Conservation (phyloP, 2,329 filamentous ascomycete genomes). For the Dothiorella sarmentorum region DNA sequence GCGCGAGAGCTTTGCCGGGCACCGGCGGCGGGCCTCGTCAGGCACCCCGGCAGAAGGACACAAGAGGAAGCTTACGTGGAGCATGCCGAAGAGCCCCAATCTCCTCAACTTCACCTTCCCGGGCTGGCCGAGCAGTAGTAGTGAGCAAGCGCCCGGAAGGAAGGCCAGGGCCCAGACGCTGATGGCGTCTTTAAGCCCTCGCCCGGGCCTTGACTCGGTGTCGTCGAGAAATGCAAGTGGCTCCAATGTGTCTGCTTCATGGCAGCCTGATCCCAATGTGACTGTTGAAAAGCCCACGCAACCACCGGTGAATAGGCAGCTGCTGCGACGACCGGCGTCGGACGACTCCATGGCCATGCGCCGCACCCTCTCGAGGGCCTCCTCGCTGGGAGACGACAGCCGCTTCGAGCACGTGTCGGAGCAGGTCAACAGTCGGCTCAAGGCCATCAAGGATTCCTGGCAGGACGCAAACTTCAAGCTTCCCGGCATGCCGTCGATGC, state of each 20-base stretch:
- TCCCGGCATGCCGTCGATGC: conserved; percentile 47
- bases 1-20: conserved; percentile 37
- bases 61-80: conserved; percentile 37
- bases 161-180: not conserved
- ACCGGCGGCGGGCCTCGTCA: conserved; percentile 39
- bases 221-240: not conserved
- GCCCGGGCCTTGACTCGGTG: not conserved
- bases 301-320: conserved; percentile 20
- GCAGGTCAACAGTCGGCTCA: conserved; percentile 83
- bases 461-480: conserved; percentile 76
- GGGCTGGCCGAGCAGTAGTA: conserved; percentile 26
- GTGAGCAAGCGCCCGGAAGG: not conserved
- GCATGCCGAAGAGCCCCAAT: conserved; percentile 36
- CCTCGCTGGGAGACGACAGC: conserved; percentile 79
- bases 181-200: not conserved
- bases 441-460: conserved; percentile 84
- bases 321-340: conserved; percentile 62
- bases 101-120: conserved; percentile 37
- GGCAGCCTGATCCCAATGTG: conserved; percentile 12
- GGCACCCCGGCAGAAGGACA: conserved; percentile 33
- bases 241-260: not conserved
- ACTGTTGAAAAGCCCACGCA: not conserved
- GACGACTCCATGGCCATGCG: conserved; percentile 74
- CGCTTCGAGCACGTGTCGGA: conserved; percentile 76
- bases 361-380: conserved; percentile 71